Percentiles rank a stretch among this genome's conserved stretches.
Evolutionary conservation across 768 basidiomycete species (phyloP).

Genomic region (Neoboletus brunneissimus): DNA sequence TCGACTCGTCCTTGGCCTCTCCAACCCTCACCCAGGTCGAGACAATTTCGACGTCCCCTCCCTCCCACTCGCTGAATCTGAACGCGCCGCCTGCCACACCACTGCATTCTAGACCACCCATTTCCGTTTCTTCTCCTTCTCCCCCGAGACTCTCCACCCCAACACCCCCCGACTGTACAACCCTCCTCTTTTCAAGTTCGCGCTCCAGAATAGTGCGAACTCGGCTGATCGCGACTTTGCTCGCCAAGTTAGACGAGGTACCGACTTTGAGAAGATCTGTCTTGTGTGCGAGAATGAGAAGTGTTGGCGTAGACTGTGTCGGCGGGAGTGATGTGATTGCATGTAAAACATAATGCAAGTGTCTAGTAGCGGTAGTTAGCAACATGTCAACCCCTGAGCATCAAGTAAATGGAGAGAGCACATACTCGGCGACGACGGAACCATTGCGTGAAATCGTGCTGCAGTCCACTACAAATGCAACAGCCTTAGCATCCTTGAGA

Average conservation of each 20-base stretch:
- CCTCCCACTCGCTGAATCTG: slow-evolving; percentile 81
- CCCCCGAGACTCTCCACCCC: slow-evolving; percentile 72
- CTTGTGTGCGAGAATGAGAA: slow-evolving; percentile 77
- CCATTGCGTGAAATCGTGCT: slow-evolving; percentile 77
- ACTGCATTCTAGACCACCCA: slow-evolving; percentile 74
- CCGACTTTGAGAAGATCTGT: slow-evolving; percentile 60
- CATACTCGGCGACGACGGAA: slow-evolving; percentile 75
- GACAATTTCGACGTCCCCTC: slow-evolving; percentile 69
- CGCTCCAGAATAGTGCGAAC: slow-evolving; percentile 79
- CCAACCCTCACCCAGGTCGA: slow-evolving; percentile 51
- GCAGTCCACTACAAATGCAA: slow-evolving; percentile 80
- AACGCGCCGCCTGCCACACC: slow-evolving; percentile 54
- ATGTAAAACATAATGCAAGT: slow-evolving; percentile 71
- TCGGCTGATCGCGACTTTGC: slow-evolving; percentile 61
- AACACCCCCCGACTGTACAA: slow-evolving; percentile 60
- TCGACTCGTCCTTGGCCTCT: slow-evolving; percentile 27
- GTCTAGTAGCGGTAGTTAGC: slow-evolving; percentile 40
- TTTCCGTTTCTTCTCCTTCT: slow-evolving; percentile 59
- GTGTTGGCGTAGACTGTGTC: slow-evolving; percentile 55
- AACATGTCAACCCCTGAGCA: background rate
- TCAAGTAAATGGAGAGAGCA: slow-evolving; percentile 15
- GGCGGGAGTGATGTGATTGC: slow-evolving; percentile 71
- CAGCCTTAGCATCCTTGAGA: slow-evolving; percentile 55
- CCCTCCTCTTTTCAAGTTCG: slow-evolving; percentile 76
- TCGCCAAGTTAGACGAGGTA: slow-evolving; percentile 32